Percentiles rank a stretch among this genome's conserved stretches.
Evolutionary conservation across 164 flowering plant genomes (phyloP).

Genomic region (Kingdonia uniflora): DNA sequence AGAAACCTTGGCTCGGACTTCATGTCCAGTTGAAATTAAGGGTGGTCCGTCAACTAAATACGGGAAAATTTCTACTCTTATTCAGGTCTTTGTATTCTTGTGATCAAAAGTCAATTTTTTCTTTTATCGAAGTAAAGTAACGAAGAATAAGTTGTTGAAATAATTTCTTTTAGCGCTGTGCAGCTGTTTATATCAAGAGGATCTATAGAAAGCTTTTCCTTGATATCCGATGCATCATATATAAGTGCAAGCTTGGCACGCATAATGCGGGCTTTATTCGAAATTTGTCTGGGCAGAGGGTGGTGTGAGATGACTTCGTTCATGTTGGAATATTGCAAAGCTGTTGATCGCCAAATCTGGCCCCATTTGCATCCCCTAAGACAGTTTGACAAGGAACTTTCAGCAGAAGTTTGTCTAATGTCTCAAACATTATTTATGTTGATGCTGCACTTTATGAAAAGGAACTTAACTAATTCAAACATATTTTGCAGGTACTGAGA

Average conservation of each 20-base stretch:
- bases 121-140: not conserved
- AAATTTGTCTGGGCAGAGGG: conserved; percentile 92
- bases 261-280: conserved; percentile 95
- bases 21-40: conserved; percentile 82
- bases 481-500: conserved; percentile 50
- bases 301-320: conserved; percentile 91
- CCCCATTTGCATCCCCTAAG: conserved; percentile 96
- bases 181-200: conserved; percentile 96
- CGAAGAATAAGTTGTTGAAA: not conserved
- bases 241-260: conserved; percentile 99
- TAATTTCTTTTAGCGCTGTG: conserved; percentile 16
- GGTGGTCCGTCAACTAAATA: conserved; percentile 94
- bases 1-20: conserved; percentile 55
- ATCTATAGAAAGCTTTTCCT: conserved; percentile 68
- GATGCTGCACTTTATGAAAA: not conserved
- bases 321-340: conserved; percentile 93
- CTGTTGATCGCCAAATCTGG: conserved; percentile 97
- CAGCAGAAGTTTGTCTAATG: conserved; percentile 53
- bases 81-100: conserved; percentile 50
- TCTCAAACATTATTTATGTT: conserved; percentile 4
- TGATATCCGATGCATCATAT: conserved; percentile 93
- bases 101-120: not conserved
- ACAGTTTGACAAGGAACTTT: conserved; percentile 85
- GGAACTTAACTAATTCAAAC: not conserved
- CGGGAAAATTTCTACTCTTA: conserved; percentile 95